These are phyloP conservation scores for Dendrocalamus sinicus DNA, from an alignment of 176 grass and related monocot genomes.

Conservation along the genomic window DNA sequence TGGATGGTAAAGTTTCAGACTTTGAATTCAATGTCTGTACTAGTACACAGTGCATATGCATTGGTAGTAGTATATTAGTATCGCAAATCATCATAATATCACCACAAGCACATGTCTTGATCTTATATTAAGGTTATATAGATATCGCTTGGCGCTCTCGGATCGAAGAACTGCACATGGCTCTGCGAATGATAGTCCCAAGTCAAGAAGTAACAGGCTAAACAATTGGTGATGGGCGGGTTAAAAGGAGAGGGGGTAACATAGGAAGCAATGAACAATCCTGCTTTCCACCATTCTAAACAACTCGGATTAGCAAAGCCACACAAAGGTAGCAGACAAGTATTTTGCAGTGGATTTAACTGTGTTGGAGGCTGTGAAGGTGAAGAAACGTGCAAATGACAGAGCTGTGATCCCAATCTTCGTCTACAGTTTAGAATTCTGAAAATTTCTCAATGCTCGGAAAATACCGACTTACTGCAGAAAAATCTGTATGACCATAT, in stretches of 20 bases:
- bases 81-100: conserved; percentile 8
- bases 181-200: conserved; percentile 24
- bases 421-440: conserved; percentile 23
- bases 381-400: conserved; percentile 7
- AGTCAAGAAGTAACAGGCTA: neutral
- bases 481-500: too few relatives aligned
- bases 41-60: conserved; percentile 9
- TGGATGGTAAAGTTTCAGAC: conserved; percentile 43
- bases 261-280: conserved; percentile 46
- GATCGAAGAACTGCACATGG: conserved; percentile 51
- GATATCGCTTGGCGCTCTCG: neutral
- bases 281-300: conserved; percentile 27
- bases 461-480: neutral
- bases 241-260: conserved; percentile 5
- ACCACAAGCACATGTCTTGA: conserved; percentile 42
- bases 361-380: conserved; percentile 7
- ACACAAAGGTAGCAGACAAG: conserved; percentile 7
- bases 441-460: neutral
- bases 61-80: conserved; percentile 30
- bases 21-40: conserved; percentile 34
- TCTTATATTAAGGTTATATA: conserved; percentile 43
- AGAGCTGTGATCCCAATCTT: conserved; percentile 41
- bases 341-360: conserved; percentile 4
- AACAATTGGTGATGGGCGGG: conserved; percentile 19
- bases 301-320: neutral